Percentiles rank a stretch among this genome's conserved stretches.
phyloP scores from a whole-genome alignment of 1,284 basidiomycete genomes.

The Laetiporus sulphureus region DNA sequence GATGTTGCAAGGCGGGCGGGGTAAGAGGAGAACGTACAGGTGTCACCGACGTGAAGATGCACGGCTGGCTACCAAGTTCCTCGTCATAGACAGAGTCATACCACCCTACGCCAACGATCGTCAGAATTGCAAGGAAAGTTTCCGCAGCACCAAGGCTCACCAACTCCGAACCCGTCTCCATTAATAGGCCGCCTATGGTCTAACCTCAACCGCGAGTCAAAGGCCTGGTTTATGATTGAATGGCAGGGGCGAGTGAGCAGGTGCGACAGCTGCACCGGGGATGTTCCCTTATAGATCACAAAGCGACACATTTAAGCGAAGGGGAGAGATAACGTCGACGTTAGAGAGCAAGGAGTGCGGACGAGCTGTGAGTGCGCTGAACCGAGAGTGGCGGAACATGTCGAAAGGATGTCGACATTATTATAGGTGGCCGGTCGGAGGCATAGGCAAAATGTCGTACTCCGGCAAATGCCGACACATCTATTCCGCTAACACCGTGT shows the following conservation, averaged over 20 bases:
- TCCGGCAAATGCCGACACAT: background rate
- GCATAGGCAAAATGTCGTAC: background rate
- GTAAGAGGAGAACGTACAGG: conserved; percentile 48
- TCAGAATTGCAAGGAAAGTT: background rate
- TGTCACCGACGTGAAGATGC: conserved; percentile 95
- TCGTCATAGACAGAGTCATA: conserved; percentile 78
- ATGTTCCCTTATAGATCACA: conserved; percentile 87
- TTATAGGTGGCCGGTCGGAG: too few species aligned
- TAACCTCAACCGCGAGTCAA: conserved; percentile 83
- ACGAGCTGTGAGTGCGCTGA: background rate
- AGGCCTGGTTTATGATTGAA: conserved; percentile 94
- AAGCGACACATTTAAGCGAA: conserved; percentile 68
- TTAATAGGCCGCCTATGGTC: conserved; percentile 82
- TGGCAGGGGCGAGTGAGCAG: conserved; percentile 89
- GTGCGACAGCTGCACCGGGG: conserved; percentile 84
- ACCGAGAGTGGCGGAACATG: background rate
- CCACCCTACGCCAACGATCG: conserved; percentile 53
- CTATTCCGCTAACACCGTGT: background rate
- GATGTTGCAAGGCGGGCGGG: background rate
- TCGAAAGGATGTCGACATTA: background rate
- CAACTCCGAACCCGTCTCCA: conserved; percentile 96
- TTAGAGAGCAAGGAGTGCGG: conserved; percentile 1
- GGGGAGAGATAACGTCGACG: conserved; percentile 5
- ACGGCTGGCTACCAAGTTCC: conserved; percentile 80
- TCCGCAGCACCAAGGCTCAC: conserved; percentile 39